Conservation (phyloP, 352 stramenopile species). For the Plasmopara halstedii region DNA sequence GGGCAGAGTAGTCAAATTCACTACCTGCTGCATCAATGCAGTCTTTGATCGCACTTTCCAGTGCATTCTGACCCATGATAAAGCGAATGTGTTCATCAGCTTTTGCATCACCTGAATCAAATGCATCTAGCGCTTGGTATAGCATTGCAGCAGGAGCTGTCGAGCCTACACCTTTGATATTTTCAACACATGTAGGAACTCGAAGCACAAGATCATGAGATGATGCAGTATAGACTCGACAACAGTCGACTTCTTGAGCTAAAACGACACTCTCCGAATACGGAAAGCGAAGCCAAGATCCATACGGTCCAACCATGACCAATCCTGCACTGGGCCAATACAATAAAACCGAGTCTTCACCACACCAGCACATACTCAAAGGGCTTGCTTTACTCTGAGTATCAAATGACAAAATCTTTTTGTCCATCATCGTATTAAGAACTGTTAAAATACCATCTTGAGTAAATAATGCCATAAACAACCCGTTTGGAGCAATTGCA, state of each 20-base stretch:
- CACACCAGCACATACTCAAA: conserved; percentile 80
- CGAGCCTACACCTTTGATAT: conserved; percentile 82
- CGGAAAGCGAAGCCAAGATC: conserved; percentile 78
- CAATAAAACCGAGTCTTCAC: conserved; percentile 85
- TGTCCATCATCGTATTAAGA: conserved; percentile 94
- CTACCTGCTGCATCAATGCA: conserved; percentile 80
- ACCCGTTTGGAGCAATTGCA: conserved; percentile 89
- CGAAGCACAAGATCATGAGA: conserved; percentile 82
- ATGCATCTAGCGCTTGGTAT: conserved; percentile 86
- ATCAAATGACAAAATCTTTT: conserved; percentile 88
- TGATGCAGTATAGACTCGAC: conserved; percentile 59
- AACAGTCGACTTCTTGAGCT: conserved; percentile 63
- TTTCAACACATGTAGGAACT: conserved; percentile 76
- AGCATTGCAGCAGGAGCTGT: conserved; percentile 85
- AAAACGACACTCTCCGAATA: conserved; percentile 74
- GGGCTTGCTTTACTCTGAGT: conserved; percentile 77
- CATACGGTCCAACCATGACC: conserved; percentile 83
- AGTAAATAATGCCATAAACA: conserved; percentile 94
- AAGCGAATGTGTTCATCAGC: conserved; percentile 86
- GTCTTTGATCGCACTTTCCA: conserved; percentile 83
- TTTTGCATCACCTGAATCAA: conserved; percentile 82
- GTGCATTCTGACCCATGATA: conserved; percentile 69
- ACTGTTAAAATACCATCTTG: conserved; percentile 91
- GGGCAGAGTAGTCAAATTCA: conserved; percentile 79
- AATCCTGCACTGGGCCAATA: conserved; percentile 79